These are phyloP conservation scores for Obba rivulosa DNA, from an alignment of 768 basidiomycete species.

Conservation along the genomic window DNA sequence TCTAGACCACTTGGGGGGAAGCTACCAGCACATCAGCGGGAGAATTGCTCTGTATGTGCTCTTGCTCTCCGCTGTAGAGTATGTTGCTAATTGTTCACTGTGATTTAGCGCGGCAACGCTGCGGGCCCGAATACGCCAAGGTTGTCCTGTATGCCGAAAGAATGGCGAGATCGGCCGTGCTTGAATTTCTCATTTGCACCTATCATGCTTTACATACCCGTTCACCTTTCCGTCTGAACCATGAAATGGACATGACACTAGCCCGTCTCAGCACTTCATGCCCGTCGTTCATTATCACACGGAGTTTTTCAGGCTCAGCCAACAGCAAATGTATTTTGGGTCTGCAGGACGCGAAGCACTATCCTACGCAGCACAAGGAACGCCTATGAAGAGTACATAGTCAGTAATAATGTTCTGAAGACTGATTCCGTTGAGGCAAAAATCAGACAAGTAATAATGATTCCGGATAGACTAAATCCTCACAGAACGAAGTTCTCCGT, in stretches of 20 bases:
- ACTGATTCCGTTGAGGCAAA: not conserved
- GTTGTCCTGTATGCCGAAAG: conserved; percentile 76
- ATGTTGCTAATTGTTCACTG: conserved; percentile 7
- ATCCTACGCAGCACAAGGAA: too few species aligned
- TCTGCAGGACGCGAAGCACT: too few species aligned
- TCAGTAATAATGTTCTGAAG: too few species aligned
- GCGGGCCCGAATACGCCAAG: conserved; percentile 53
- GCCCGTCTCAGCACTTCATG: too few species aligned
- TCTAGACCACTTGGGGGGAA: conserved; percentile 42
- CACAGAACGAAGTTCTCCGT: conserved; percentile 65
- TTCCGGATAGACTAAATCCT: conserved; percentile 84
- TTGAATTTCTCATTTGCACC: too few species aligned
- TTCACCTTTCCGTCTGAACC: too few species aligned
- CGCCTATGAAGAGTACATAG: too few species aligned
- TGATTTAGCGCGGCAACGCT: conserved; percentile 61
- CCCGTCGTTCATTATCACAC: too few species aligned
- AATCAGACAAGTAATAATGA: conserved; percentile 77
- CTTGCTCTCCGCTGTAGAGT: not conserved
- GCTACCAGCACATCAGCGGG: conserved; percentile 45
- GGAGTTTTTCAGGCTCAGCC: too few species aligned
- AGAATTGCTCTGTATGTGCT: conserved; percentile 76
- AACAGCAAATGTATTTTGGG: too few species aligned
- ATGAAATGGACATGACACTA: too few species aligned
- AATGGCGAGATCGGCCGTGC: conserved; percentile 40
- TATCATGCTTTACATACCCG: too few species aligned